These are phyloP conservation scores for Citrus hindsii DNA, from an alignment of 345 rosid genomes.

Conservation along the genomic window DNA sequence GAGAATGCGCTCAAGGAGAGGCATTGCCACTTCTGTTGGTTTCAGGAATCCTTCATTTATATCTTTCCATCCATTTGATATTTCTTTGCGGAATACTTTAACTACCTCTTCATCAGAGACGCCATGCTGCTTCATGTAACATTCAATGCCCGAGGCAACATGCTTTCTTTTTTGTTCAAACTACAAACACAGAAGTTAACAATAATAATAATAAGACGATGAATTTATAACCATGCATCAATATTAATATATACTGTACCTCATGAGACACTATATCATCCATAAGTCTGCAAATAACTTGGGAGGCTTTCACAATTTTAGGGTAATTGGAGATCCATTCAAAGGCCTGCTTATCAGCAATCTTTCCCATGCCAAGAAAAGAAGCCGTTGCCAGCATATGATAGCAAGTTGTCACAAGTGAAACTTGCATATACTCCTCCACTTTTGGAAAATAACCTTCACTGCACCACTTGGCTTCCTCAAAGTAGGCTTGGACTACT, in stretches of 20 bases:
- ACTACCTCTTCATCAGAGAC: conserved; percentile 1
- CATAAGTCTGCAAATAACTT: too few relatives aligned
- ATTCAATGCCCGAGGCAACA: conserved; percentile 15
- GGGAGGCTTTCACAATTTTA: conserved; percentile 9
- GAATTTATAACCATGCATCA: not conserved
- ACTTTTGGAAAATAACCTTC: conserved; percentile 17
- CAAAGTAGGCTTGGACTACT: conserved; percentile 6
- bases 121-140: conserved; percentile 16
- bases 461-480: conserved; percentile 32
- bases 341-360: conserved; percentile 1
- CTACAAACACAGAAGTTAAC: not conserved
- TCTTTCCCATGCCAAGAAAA: conserved; percentile 15
- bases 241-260: conserved; percentile 16
- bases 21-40: not conserved
- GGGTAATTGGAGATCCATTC: conserved; percentile 15
- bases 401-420: conserved; percentile 11
- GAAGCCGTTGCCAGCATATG: not conserved
- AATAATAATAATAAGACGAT: not conserved
- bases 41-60: conserved; percentile 17
- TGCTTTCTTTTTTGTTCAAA: conserved; percentile 25
- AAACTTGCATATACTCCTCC: conserved; percentile 27
- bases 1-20: conserved; percentile 16
- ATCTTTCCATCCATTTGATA: conserved; percentile 25
- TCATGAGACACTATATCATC: not conserved
- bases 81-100: not conserved